These are phyloP conservation scores for Trypanosoma congolense DNA, from an alignment of 208 protist genomes.

Conservation along the genomic window DNA sequence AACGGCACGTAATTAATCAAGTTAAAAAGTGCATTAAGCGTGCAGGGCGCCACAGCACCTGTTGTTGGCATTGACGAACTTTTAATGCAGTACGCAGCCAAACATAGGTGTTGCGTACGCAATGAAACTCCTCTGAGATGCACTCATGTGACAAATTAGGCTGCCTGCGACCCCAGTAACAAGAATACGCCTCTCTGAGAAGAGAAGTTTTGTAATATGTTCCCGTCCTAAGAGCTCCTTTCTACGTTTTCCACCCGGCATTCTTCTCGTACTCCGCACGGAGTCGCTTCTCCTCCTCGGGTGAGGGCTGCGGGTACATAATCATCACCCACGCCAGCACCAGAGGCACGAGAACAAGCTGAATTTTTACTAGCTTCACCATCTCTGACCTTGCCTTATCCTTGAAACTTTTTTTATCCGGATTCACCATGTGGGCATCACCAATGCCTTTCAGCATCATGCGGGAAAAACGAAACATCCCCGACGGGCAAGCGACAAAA, in stretches of 20 bases:
- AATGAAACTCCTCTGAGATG: too few species aligned
- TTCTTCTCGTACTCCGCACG: conserved; percentile 76
- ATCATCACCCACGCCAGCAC: conserved; percentile 48
- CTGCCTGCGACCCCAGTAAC: too few species aligned
- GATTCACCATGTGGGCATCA: conserved; percentile 34
- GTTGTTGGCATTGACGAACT: too few species aligned
- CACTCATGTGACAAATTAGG: too few species aligned
- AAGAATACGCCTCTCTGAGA: too few species aligned
- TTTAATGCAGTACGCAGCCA: too few species aligned
- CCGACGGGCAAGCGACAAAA: not conserved
- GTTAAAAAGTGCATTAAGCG: too few species aligned
- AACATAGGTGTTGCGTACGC: too few species aligned
- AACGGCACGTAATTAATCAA: too few species aligned
- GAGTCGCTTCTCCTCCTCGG: conserved; percentile 63
- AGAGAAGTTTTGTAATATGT: too few species aligned
- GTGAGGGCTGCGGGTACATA: conserved; percentile 59
- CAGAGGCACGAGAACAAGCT: conserved; percentile 71
- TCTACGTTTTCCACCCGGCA: conserved; percentile 85
- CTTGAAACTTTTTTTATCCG: conserved; percentile 44
- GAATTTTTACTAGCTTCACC: conserved; percentile 79
- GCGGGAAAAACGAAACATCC: conserved; percentile 45
- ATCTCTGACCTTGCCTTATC: conserved; percentile 62
- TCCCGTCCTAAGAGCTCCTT: not conserved
- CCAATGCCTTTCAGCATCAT: conserved; percentile 45
- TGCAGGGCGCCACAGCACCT: too few species aligned